These are phyloP conservation scores for Pseudonitzschia delicatissima DNA, from an alignment of 108 stramenopile genomes.

Conservation along the genomic window DNA sequence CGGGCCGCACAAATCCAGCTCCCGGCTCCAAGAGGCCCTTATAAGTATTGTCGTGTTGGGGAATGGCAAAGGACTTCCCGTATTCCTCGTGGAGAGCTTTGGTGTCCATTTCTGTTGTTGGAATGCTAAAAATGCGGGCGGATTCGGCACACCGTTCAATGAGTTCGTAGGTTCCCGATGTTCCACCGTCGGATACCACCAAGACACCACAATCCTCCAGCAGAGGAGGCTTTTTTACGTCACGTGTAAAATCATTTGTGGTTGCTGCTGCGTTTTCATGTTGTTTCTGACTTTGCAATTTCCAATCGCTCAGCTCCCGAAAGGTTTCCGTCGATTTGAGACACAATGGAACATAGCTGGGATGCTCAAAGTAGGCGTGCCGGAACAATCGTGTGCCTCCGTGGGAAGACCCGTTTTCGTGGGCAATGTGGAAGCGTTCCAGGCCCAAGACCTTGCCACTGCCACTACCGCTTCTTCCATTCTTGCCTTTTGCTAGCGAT, in stretches of 20 bases:
- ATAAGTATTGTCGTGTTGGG: not conserved
- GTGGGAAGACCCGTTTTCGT: slow-evolving; percentile 41
- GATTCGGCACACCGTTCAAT: not conserved
- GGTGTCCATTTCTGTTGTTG: not conserved
- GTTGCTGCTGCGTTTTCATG: too few species aligned
- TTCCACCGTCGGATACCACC: slow-evolving; percentile 20
- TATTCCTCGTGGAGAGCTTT: not conserved
- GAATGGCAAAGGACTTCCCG: not conserved
- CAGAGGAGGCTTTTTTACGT: too few species aligned
- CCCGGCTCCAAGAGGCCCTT: not conserved
- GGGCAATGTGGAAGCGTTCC: slow-evolving; percentile 29
- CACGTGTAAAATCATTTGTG: too few species aligned
- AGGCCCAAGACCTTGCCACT: slow-evolving; percentile 24
- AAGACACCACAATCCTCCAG: slow-evolving; percentile 37
- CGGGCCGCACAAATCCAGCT: not conserved
- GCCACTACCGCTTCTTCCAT: not conserved
- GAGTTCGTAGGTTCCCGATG: slow-evolving; percentile 6
- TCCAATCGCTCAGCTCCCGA: not conserved
- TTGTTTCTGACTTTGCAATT: not conserved
- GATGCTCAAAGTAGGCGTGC: slow-evolving; percentile 52
- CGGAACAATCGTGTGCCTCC: slow-evolving; percentile 45
- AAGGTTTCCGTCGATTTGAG: not conserved
- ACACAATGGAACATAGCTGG: slow-evolving; percentile 42
- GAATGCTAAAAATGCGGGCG: slow-evolving; percentile 26
- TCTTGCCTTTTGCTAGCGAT: slow-evolving; percentile 2